These are phyloP conservation scores for Cladochytrium tenue DNA, from an alignment of 371 early-diverging fungal genomes.

Conservation along the genomic window DNA sequence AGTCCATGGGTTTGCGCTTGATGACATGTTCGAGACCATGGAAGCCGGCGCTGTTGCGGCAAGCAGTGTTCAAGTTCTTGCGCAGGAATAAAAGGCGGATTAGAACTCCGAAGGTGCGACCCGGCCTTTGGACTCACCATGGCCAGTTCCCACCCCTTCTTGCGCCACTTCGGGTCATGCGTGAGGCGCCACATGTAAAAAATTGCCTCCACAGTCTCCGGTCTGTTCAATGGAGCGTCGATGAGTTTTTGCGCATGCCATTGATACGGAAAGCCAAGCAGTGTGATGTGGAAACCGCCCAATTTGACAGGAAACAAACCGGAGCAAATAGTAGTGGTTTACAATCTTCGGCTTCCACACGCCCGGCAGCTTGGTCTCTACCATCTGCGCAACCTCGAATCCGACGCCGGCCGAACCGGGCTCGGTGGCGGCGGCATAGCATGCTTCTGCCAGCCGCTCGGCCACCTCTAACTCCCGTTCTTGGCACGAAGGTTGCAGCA, in stretches of 20 bases:
- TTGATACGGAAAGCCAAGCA: no score
- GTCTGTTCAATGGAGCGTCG: no score
- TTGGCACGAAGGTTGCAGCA: no score
- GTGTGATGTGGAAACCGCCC: no score
- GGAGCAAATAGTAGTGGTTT: no score
- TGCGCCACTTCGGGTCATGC: slow-evolving; percentile 74
- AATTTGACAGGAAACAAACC: no score
- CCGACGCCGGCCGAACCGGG: not conserved
- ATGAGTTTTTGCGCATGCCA: no score
- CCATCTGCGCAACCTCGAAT: no score
- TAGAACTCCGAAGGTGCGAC: no score
- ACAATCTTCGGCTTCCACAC: no score
- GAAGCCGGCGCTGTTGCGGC: not conserved
- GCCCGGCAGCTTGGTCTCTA: no score
- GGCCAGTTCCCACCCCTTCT: slow-evolving; percentile 85
- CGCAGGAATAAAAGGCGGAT: no score
- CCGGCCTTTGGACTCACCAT: slow-evolving; percentile 6
- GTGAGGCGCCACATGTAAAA: slow-evolving; percentile 84
- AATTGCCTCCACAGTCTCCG: slow-evolving; percentile 86
- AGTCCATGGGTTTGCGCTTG: slow-evolving; percentile 39
- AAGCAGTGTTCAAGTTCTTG: not conserved
- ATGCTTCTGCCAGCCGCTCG: slow-evolving; percentile 73
- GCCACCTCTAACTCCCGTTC: slow-evolving; percentile 66
- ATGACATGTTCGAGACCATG: not conserved
- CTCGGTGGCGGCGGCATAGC: slow-evolving; percentile 38